Base-by-base conservation (phyloP, 75 land plant genomes). In the Gnetum montanum region DNA sequence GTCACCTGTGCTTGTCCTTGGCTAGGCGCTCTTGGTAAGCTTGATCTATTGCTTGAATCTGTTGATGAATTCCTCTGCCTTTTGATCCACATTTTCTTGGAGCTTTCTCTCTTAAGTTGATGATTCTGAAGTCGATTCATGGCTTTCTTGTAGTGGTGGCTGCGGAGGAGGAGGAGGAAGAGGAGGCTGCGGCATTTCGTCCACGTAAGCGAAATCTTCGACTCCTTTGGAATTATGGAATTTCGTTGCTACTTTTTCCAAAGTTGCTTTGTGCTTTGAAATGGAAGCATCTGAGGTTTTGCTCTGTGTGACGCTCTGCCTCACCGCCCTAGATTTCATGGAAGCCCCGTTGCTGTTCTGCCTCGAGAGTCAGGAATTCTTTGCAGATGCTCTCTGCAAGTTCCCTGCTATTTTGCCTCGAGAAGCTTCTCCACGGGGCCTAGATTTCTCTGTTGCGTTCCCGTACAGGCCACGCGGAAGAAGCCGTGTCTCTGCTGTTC, bases 51-150 rank as follows among this genome's bases (percentile, higher is more conserved):
- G 70, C 25, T 65, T 69, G 38, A 81, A 81, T 36, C 59, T 76
- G 25, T 80, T 80, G 13, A 81, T 81, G 53, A 81, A 81, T 40
- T 76, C 80, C 49, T 68, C 84, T 4, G 84, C 84, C 63, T 81
- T 71, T 69, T 61, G 70, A 45, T 76, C 79, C 18, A 81, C 82
- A 54, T 79, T 77, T 37, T 28, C 51, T 18, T 38, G n/a, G 28
- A 4, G 4, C 2, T 45, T 28, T 8, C 31, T 49, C 11, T 29
- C 16, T 1, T 40, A 36, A 52, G 35, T 8, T 0, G 20, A 6
- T 7, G 33, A 7, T 13, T 15, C 30, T 19, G 35, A 15, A 18
- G n/a, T 28, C 10, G 36, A 23, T 4, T 0, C 25, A 31, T 51
- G 34, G 20, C 34, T 7, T 8, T 31, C 0, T 11, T 45, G 35